Percentiles rank a stretch among this genome's conserved stretches.
phyloP scores from a whole-genome alignment of 2,329 filamentous ascomycete species.

The Parasarocladium wereldwijsianum region DNA sequence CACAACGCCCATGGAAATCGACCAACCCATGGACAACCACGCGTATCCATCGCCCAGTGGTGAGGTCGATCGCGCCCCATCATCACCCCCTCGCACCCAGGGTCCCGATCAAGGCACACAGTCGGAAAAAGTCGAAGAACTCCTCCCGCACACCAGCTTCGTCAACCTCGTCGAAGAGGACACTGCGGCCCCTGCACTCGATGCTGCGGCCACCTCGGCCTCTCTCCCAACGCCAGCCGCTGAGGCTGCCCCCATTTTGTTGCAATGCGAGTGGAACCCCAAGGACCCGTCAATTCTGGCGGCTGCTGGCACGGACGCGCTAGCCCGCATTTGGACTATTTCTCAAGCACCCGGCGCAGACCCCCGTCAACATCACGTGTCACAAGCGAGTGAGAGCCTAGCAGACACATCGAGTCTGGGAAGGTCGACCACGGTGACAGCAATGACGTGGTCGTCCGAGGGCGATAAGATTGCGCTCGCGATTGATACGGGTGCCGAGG shows the following conservation, averaged over 20 bases:
- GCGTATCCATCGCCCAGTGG: conserved; percentile 48
- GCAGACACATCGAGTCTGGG: conserved; percentile 36
- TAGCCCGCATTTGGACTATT: conserved; percentile 54
- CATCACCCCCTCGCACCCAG: conserved; percentile 39
- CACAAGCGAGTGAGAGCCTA: conserved; percentile 22
- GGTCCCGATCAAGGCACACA: conserved; percentile 51
- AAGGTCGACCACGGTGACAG: conserved; percentile 36
- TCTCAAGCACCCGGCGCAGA: conserved; percentile 35
- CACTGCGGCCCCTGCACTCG: conserved; percentile 11
- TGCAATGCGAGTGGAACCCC: conserved; percentile 58
- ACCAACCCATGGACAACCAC: conserved; percentile 37
- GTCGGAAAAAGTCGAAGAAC: conserved; percentile 47
- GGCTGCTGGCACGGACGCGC: conserved; percentile 53
- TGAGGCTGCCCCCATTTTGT: conserved; percentile 44
- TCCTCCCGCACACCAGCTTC: conserved; percentile 44
- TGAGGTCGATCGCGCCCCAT: conserved; percentile 39
- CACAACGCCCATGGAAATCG: conserved; percentile 45
- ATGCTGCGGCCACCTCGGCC: conserved; percentile 19
- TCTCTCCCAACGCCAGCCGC: conserved; percentile 19
- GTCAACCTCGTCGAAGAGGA: conserved; percentile 36
- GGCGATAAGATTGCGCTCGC: conserved; percentile 42
- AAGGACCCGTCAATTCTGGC: conserved; percentile 49
- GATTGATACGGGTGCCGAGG: conserved; percentile 34
- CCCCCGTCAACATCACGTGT: conserved; percentile 25
- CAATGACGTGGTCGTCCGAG: conserved; percentile 45